Base-by-base conservation (phyloP, 352 stramenopile species). In the Globisporangium cederbergense region DNA sequence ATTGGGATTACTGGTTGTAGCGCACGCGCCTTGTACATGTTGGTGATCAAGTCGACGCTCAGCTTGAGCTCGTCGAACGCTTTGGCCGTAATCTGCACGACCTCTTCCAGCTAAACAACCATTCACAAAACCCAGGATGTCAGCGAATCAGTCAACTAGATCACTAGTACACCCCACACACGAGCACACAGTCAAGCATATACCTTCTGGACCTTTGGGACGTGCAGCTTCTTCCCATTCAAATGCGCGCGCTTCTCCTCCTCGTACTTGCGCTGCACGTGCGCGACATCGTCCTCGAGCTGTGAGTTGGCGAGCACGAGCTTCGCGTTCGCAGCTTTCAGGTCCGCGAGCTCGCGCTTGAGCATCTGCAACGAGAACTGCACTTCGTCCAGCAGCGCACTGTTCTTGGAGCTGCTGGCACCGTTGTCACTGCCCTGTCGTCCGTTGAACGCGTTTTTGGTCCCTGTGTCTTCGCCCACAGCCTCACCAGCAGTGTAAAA, bases 41-140 rank as follows among this genome's bases (percentile, higher is more conserved):
- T 95, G 8, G 83, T 89, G 74, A 93, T 87, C 9, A 95, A 69
- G 40, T 93, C 86, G 13, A 95, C 86, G 63, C 88, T 95, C 20
- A 95, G 69, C 61, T 91, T 88, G 6, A 95, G 79, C 66, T 86
- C 82, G 28, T 91, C 79, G 32, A 92, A 84, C 10, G 86, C 77
- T 58, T 83, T 85, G 18, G 62, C 65, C 18, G 76, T 90, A 2
- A 61, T 78, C 43, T 89, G 47, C 49, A 89, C 74, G 16, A 70
- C 65, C 46, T 93, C 81, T 74, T 94, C 86, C 7, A 94, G 62
- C 79, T 87, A 64, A 4, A 45, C 58, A 47, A 9, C 5, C 3
- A 32, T 20, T n/a, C 18, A 16, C 43, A 40, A n/a, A 64, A 2
- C 32, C 11, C 42, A 32, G 30, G 51, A n/a, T 40, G 20, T 3